These are phyloP conservation scores for Claviceps paspali DNA, from an alignment of 2,329 filamentous ascomycete species.

Conservation along the genomic window DNA sequence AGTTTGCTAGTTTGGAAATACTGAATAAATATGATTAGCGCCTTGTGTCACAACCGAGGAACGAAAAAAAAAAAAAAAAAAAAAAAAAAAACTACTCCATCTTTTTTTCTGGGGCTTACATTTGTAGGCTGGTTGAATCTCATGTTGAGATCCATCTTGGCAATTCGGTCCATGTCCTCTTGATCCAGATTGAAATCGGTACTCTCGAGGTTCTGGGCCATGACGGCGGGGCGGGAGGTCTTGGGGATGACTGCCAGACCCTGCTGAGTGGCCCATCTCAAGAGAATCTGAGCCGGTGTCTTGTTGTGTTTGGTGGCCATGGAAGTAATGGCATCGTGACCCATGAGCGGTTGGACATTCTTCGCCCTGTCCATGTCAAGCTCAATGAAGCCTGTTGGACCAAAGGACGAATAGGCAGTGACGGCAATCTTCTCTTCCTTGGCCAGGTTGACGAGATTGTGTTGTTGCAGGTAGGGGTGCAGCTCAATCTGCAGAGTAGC, in stretches of 20 bases:
- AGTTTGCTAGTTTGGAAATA: constrained; percentile 4
- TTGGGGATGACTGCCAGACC: constrained; percentile 73
- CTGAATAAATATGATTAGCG: constrained; percentile 1
- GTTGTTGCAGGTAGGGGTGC: constrained; percentile 75
- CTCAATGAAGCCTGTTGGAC: constrained; percentile 64
- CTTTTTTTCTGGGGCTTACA: constrained; percentile 29
- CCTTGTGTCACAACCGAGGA: too few relatives aligned
- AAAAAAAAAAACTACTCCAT: too few relatives aligned
- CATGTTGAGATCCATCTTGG: constrained; percentile 46
- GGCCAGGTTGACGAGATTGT: constrained; percentile 52
- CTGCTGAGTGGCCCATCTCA: constrained; percentile 78
- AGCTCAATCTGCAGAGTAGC: constrained; percentile 79
- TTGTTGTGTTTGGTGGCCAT: constrained; percentile 48
- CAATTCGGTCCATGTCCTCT: constrained; percentile 52
- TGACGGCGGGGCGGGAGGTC: constrained; percentile 37
- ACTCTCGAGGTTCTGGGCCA: constrained; percentile 53
- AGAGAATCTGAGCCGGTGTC: constrained; percentile 42
- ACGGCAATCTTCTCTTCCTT: constrained; percentile 55
- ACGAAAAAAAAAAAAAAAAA: too few relatives aligned
- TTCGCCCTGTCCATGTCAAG: constrained; percentile 45
- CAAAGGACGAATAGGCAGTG: constrained; percentile 76
- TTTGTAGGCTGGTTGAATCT: constrained; percentile 66
- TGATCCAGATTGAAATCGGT: constrained; percentile 49
- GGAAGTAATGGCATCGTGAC: constrained; percentile 47
- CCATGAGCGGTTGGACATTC: constrained; percentile 54